Conservation (phyloP, 352 stramenopile genomes). For the Phytophthora kernoviae region DNA sequence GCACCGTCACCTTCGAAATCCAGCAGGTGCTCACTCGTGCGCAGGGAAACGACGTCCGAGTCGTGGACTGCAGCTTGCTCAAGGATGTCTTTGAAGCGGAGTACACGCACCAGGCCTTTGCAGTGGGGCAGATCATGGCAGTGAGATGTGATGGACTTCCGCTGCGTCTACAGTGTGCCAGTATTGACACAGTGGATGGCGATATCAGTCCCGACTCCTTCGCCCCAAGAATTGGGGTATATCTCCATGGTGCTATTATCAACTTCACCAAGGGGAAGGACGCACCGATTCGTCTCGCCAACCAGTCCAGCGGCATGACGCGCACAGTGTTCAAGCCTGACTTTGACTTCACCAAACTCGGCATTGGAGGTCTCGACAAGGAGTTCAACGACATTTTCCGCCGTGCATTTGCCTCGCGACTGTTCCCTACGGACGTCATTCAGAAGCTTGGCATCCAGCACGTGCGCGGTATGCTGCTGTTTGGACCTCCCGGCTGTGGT, state of each 20-base stretch:
- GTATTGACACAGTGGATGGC: constrained; percentile 58
- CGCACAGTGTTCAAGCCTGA: constrained; percentile 94
- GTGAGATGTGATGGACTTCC: constrained; percentile 67
- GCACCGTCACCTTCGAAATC: constrained; percentile 84
- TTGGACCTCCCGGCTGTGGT: constrained; percentile 87
- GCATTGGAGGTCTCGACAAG: constrained; percentile 98
- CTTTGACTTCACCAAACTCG: constrained; percentile 99
- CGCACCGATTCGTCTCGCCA: constrained; percentile 74
- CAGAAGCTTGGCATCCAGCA: constrained; percentile 99
- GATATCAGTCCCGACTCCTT: constrained; percentile 33
- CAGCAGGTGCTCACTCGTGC: constrained; percentile 75
- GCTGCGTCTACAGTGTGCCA: constrained; percentile 67
- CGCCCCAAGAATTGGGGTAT: constrained; percentile 49
- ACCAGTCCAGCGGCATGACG: constrained; percentile 77
- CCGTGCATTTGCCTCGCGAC: constrained; percentile 96
- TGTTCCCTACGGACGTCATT: constrained; percentile 97
- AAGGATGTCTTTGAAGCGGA: constrained; percentile 73
- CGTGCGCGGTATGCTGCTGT: constrained; percentile 94
- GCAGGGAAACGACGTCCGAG: constrained; percentile 58
- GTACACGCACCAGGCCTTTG: constrained; percentile 80
- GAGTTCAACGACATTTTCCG: constrained; percentile 99
- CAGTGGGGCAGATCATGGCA: constrained; percentile 72
- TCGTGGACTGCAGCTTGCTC: constrained; percentile 76
- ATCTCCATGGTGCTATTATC: constrained; percentile 70
- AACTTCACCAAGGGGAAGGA: constrained; percentile 84